Evolutionary conservation across 1,284 basidiomycete genomes (phyloP), one percentile per base, ranked within the genome.

Genomic region (Phylloporus sp.): DNA sequence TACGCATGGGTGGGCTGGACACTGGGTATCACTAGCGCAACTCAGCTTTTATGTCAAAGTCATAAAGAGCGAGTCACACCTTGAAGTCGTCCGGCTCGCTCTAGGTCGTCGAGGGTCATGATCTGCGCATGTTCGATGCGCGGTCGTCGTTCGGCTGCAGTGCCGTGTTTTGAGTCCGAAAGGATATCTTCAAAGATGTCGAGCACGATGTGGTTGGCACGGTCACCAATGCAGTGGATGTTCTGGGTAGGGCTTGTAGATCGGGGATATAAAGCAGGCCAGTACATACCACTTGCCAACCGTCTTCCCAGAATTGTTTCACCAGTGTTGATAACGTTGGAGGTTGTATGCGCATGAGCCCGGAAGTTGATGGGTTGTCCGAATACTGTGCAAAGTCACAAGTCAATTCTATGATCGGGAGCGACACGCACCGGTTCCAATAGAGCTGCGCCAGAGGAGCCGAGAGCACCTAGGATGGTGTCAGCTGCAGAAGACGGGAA

Each of bases 81-180:
- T 70, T 93, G 93, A 15, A 97, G 81, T 51, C 78, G 79, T 24
- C 89, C 92, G 28, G 89, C 83, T 18, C 94, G 83, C 62, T 83
- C 72, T 17, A 97, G 72, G 32, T 60, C 95, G 2, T 83, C 79
- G 7, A 73, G 77, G 2, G 85, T 84, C 79, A 97, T 82, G 62
- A 98, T 95, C 77, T 98, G 96, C 0, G 95, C 91, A 76, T 98
- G 96, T 73, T 98, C 96, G 31, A 97, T 89, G 28, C 96, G 82
- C 2, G 93, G 89, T 24, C 95, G 81, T 70, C 85, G 83, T 50
- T 79, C 76, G 0, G 79, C 73, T 17, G 83, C 79, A 60, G 80
- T 80, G 10, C 71, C 75, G 5, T 69, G 72, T 39, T 58, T 50
- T 10, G 66, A 56, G 42, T 66, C 61, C 8, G 66, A 66, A 3